Base-by-base conservation (phyloP, 768 basidiomycete genomes). In the Mycena chlorophos region DNA sequence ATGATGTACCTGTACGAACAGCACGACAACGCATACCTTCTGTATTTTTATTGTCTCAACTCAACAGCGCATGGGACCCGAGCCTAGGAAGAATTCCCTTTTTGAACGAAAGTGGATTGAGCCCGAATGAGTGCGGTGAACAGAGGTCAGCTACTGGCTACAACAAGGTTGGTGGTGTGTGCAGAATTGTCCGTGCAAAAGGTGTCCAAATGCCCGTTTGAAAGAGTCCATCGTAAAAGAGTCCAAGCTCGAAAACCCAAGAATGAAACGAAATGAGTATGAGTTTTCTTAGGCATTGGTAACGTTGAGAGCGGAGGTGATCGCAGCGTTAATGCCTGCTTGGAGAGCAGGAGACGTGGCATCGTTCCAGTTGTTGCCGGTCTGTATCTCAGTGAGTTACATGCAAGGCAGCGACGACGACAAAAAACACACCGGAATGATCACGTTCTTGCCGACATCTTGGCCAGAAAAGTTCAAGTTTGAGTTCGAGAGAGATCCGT, bases 351-450 rank as follows among this genome's bases (percentile, higher is more conserved):
- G 64, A 22, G 58, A 58, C 5, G 54, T 62, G 4, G 13, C 22
- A 42, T 63, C 29, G 57, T 66, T 55, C 69, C 69, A 71, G 67
- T 71, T 62, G 55, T 56, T 64, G 22, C 69, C 69, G 16, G 19
- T 34, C 31, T n/a, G 14, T n/a, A n/a, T n/a, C n/a, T n/a, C n/a
- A n/a, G n/a, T n/a, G n/a, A n/a, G n/a, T n/a, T n/a, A n/a, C n/a
- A n/a, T n/a, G n/a, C n/a, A n/a, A n/a, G n/a, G n/a, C n/a, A n/a
- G n/a, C n/a, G n/a, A n/a, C n/a, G n/a, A n/a, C n/a, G n/a, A n/a
- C n/a, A n/a, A n/a, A n/a, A n/a, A n/a, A n/a, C n/a, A n/a, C n/a
- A n/a, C n/a, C n/a, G 65, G 62, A 17, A 64, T 58, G 14, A 69
- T 57, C 19, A 48, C 40, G 65, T 65, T 66, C 51, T 66, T 57